A percentile compares a stretch with the other conserved stretches of the same genome.
phyloP scores from a whole-genome alignment of 305 asterid genomes.

The Plantago rigida region DNA sequence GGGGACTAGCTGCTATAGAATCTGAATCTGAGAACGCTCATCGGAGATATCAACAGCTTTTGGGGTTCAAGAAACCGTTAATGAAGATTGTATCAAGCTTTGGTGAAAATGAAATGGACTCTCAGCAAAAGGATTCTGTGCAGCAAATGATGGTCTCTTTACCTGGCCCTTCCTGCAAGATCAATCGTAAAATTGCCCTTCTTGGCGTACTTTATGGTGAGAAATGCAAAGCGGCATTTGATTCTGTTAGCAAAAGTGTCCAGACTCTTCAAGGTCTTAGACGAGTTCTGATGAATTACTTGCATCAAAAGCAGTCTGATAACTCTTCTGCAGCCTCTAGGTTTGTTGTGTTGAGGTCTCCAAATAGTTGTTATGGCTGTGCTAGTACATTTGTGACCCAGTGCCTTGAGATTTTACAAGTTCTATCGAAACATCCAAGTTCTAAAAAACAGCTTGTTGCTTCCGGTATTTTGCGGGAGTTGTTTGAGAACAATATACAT shows the following conservation, averaged over 20 bases:
- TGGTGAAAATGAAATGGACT: conserved; percentile 98
- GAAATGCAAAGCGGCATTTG: conserved; percentile 99
- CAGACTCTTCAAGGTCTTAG: conserved; percentile 98
- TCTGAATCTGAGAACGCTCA: conserved; percentile 99
- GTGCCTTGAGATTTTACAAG: conserved; percentile 89
- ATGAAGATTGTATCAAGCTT: conserved; percentile 93
- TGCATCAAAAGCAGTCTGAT: conserved; percentile 89
- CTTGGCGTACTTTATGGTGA: conserved; percentile 99
- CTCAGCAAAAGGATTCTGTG: conserved; percentile 99
- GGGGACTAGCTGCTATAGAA: conserved; percentile 92
- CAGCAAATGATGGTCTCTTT: conserved; percentile 99
- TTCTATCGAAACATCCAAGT: conserved; percentile 70
- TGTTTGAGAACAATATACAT: conserved; percentile 94
- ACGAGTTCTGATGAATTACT: conserved; percentile 82
- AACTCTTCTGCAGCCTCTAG: conserved; percentile 65
- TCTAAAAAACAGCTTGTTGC: conserved; percentile 91
- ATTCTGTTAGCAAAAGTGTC: conserved; percentile 98
- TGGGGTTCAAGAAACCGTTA: conserved; percentile 95
- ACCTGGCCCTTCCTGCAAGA: conserved; percentile 98
- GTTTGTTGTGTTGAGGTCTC: conserved; percentile 81
- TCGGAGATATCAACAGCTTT: conserved; percentile 93
- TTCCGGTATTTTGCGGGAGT: conserved; percentile 84
- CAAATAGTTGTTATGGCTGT: conserved; percentile 96
- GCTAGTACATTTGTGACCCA: conserved; percentile 90
- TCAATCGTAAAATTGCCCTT: conserved; percentile 98